Evolutionary conservation across 352 stramenopile genomes (phyloP).

Genomic region (Globisporangium paroecandrum): DNA sequence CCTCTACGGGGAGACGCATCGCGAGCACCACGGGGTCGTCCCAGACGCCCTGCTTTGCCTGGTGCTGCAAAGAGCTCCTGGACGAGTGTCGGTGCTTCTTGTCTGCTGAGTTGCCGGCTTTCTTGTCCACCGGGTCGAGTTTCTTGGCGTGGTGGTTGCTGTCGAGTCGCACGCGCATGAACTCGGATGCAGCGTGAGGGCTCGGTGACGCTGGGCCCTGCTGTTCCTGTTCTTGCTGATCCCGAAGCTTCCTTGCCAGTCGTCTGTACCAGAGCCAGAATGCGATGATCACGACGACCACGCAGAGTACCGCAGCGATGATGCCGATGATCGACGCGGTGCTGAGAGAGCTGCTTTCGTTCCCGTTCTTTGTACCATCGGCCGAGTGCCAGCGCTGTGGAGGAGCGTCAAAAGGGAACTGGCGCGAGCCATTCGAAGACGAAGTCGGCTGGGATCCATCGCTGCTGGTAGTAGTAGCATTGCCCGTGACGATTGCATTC

Average conservation of each 20-base stretch:
- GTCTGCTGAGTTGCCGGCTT: neutral
- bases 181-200: neutral
- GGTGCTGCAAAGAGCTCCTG: neutral
- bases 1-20: constrained; percentile 5
- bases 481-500: neutral
- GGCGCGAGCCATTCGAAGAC: neutral
- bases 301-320: constrained; percentile 19
- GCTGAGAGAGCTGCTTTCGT: neutral
- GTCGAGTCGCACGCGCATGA: neutral
- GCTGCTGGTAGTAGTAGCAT: neutral
- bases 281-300: constrained; percentile 18
- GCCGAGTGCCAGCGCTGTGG: neutral
- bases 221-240: neutral
- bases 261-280: constrained; percentile 13
- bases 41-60: neutral
- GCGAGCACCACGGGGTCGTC: constrained; percentile 7
- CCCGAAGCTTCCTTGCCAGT: constrained; percentile 1
- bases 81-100: neutral
- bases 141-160: constrained; percentile 6
- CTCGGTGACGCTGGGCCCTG: neutral
- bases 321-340: neutral
- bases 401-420: neutral
- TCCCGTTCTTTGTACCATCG: neutral
- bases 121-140: neutral
- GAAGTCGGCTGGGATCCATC: neutral